Evolutionary conservation across 2,329 filamentous ascomycete species (phyloP).

Genomic region (Penicillium occitanis): DNA sequence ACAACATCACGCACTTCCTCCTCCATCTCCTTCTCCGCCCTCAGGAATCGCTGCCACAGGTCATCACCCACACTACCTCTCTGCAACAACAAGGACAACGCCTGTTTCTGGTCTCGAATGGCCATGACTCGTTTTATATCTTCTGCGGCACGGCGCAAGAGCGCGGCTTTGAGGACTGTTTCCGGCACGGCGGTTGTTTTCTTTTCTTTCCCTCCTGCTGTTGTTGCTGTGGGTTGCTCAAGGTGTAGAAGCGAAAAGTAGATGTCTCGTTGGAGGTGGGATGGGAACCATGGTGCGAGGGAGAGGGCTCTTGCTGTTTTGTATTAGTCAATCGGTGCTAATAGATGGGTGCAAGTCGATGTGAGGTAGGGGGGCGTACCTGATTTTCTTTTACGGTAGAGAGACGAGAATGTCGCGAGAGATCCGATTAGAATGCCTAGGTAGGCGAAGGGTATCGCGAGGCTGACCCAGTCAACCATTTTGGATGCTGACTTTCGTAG

Average conservation of each 20-base stretch:
- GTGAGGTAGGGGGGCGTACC: constrained; percentile 51
- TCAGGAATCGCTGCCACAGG: constrained; percentile 85
- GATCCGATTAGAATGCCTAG: constrained; percentile 82
- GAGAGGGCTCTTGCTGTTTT: constrained; percentile 70
- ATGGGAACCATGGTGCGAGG: constrained; percentile 90
- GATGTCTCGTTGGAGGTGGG: constrained; percentile 87
- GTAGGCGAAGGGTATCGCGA: constrained; percentile 85
- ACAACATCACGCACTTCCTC: constrained; percentile 93
- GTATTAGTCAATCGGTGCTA: no score
- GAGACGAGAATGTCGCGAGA: constrained; percentile 84
- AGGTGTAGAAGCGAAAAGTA: constrained; percentile 91
- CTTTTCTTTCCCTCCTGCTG: constrained; percentile 53
- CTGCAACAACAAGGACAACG: constrained; percentile 78
- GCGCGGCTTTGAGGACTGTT: constrained; percentile 79
- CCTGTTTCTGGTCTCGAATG: constrained; percentile 83
- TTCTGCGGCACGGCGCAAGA: constrained; percentile 84
- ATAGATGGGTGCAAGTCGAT: no score
- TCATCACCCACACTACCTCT: constrained; percentile 94
- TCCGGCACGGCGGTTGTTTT: constrained; percentile 74
- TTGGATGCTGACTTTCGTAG: constrained; percentile 20
- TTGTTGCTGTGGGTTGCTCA: constrained; percentile 44
- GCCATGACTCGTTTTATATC: constrained; percentile 91
- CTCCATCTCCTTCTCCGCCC: constrained; percentile 97
- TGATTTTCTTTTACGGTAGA: constrained; percentile 91
- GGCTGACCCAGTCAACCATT: constrained; percentile 75